Evolutionary conservation across 73 alveolate species (phyloP).

Genomic region (Tetrahymena borealis): DNA sequence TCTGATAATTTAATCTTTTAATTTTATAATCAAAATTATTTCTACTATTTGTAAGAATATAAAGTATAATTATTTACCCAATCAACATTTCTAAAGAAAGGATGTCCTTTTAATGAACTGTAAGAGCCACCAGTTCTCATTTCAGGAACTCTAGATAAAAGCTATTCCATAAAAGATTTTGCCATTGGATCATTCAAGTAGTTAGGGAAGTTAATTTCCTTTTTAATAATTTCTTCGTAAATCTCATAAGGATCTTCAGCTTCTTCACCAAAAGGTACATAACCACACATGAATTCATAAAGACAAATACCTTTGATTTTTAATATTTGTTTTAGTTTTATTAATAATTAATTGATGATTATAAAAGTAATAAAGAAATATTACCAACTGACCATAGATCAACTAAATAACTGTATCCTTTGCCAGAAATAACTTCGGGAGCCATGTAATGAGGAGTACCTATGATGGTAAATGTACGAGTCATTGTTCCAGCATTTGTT

Average conservation of each 20-base stretch:
- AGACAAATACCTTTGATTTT: background rate
- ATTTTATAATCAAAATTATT: background rate
- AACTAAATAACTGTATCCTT: constrained; percentile 35
- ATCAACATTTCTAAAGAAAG: constrained; percentile 36
- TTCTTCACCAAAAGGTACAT: background rate
- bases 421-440: constrained; percentile 49
- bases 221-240: background rate
- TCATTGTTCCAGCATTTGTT: background rate
- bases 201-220: background rate
- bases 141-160: constrained; percentile 27
- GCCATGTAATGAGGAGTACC: constrained; percentile 60
- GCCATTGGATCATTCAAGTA: constrained; percentile 7
- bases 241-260: background rate
- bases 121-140: constrained; percentile 28
- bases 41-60: background rate
- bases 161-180: constrained; percentile 25
- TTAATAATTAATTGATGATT: too few relatives aligned
- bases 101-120: constrained; percentile 22
- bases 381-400: constrained; percentile 44
- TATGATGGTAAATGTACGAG: constrained; percentile 27
- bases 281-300: background rate
- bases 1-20: background rate
- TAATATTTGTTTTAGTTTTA: background rate
- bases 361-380: background rate
- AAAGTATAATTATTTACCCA: background rate